Base-by-base conservation (phyloP, 768 basidiomycete species). In the Multifurca ochricompacta region DNA sequence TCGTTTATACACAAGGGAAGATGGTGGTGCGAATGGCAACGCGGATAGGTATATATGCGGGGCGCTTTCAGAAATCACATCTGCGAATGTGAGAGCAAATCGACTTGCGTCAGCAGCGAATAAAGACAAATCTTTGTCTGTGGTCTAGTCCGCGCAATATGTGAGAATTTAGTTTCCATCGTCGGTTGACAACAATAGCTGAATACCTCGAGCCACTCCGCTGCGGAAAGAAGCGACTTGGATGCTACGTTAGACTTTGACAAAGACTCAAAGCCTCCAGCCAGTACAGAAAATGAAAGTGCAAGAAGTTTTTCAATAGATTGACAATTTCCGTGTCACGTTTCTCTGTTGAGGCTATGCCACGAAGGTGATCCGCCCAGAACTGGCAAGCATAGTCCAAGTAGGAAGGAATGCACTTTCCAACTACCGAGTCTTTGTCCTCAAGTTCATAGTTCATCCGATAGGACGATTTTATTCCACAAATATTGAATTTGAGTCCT, bases 401-500 rank as follows among this genome's bases (percentile, higher is more conserved):
- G 11, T 62, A 58, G 6, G 61, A 48, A 1, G 71, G 59, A 19
- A 75, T 71, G 21, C 40, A 48, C 2, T 30, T 48, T 10, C 58
- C 37, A 31, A 73, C 63, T 6, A 56, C 58, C 4, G 13, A 14
- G 0, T 43, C 23, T 1, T 66, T 40, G 31, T 64, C 58, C 2
- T 56, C 51, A 4, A 73, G 41, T 7, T 68, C 64, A 14, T 37
- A 18, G 27, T 74, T 73, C 13, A 36, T 53, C 0, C 64, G 21
- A 46, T 67, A 65, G 4, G 73, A 74, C 23, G 70, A 65, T 30
- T 70, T 50, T 8, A 75, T 52, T 10, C 59, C 37, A 23, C 73
- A 74, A 8, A 75, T 73, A 36, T 75, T 73, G 62, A 75, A 74
- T 43, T 51, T 59, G 35, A 74, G 68, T 14, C 55, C 59, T 31